Base-by-base conservation (phyloP, 192 early-diverging fungal genomes). In the Diversispora eburnea region DNA sequence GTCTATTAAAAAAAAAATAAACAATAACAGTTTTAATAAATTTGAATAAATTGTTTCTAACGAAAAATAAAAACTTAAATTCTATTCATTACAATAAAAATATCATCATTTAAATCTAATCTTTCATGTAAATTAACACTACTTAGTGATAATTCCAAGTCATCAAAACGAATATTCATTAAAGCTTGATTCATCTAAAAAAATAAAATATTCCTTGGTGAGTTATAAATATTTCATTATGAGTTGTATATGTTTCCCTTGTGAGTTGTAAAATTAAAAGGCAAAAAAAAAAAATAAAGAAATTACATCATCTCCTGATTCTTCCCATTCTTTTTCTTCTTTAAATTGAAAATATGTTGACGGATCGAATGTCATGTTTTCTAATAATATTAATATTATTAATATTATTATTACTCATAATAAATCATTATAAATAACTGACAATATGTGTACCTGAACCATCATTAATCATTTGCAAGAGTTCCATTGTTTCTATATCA, bases 341-440 rank as follows among this genome's bases (percentile, higher is more conserved):
- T 47, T 67, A 17, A 67, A 67, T 39, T 67, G 66, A 33, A 67
- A 67, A 22, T 67, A 67, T 6, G 48, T 49, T 67, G 66, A 67
- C 12, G 66, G 66, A 67, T 52, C 66, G 19, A 39, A 67, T n/a
- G 66, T 33, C 22, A 10, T 20, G 42, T 6, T 52, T 17, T 67
- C 66, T 67, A 8, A 43, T 33, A 67, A 39, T 0, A 51, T 42
- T 9, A 22, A 17, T 51, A 19, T 8, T 22, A 47, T 8, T 8
- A 19, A 25, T 20, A 15, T 52, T n/a, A 22, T 33, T 9, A 67
- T 15, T 39, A 48, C 1, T 13, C 9, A 8, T 20, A 52, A 33
- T n/a, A 13, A 51, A n/a, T 15, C 47, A 49, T 4, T 20, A 49
- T 10, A 1, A 20, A 49, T 20, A 22, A 49, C 47, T 20, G 12